Conservation (phyloP, 768 basidiomycete genomes). For the Termitomyces sp. region DNA sequence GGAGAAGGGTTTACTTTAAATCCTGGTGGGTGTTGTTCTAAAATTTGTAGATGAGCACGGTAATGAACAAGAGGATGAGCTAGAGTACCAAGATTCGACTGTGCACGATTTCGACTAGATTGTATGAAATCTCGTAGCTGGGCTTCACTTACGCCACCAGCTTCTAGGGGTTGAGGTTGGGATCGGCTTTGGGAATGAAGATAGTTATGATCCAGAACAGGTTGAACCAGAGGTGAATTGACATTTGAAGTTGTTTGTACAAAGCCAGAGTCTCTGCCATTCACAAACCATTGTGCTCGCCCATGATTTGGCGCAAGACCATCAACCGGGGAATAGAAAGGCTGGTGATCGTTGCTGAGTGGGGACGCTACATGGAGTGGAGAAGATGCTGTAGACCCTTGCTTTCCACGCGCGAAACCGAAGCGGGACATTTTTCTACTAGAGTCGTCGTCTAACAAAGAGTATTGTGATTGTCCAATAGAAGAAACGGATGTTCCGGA, state of each 20-base stretch:
- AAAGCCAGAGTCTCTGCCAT: constrained; percentile 39
- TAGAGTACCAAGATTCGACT: constrained; percentile 20
- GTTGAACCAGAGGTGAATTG: constrained; percentile 45
- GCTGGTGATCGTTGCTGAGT: constrained; percentile 44
- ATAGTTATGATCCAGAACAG: constrained; percentile 38
- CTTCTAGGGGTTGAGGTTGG: constrained; percentile 57
- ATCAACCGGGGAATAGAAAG: constrained; percentile 39
- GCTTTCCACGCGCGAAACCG: constrained; percentile 73
- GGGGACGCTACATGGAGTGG: constrained; percentile 57
- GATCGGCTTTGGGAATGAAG: constrained; percentile 40
- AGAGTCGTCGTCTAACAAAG: constrained; percentile 54
- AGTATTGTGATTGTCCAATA: constrained; percentile 26
- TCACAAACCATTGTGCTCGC: constrained; percentile 39
- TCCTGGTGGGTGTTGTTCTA: constrained; percentile 17
- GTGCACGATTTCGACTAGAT: constrained; percentile 58
- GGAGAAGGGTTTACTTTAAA: constrained; percentile 30
- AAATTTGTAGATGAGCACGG: background rate
- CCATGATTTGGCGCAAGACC: constrained; percentile 27
- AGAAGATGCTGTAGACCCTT: constrained; percentile 55
- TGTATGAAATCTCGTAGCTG: constrained; percentile 76
- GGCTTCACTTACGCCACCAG: constrained; percentile 61
- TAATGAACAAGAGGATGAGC: constrained; percentile 10
- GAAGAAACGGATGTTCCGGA: constrained; percentile 27
- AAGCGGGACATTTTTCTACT: constrained; percentile 73
- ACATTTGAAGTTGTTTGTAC: constrained; percentile 27